Base-by-base conservation (phyloP, 1,284 basidiomycete genomes). In the Vanrija sp. region DNA sequence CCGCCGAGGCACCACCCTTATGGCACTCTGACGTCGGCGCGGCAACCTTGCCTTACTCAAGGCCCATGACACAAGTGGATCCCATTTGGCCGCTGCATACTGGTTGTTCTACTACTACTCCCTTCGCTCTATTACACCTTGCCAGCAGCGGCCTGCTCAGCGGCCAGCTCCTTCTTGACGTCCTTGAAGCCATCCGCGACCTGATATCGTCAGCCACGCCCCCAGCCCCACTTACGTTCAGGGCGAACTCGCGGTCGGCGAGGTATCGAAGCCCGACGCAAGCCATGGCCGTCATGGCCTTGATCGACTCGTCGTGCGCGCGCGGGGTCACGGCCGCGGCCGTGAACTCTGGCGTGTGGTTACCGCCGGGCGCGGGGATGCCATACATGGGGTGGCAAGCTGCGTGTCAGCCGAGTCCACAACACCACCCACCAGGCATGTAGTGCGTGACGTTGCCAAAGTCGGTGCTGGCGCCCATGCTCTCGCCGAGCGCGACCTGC, bases 401-500 rank as follows among this genome's bases (percentile, higher is more conserved):
- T 6, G 59, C 41, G 10, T 68, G 89, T 90, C 12, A 31, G 31
- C 31, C 31, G 12, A 9, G 12, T 14, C 27, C 31, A 7, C 12
- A 4, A 3, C 31, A 4, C 10, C 9, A 31, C 31, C 12, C 31
- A 31, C 31, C 31, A 31, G 31, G 31, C 31, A 31, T 31, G 12
- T 14, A 31, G 67, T 91, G 87, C 0, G 19, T 36, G 19, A 23
- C 19, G 45, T 53, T 51, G 19, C 56, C 52, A 45, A 57, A 57
- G 35, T 53, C 56, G 44, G 51, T 57, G 19, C 37, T 31, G 6
- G 36, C 51, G 14, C 49, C 45, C 23, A 48, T 53, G 27, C 12
- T 37, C 27, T 49, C 31, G 18, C 41, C 45, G 31, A 62, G 87
- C 88, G 64, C 88, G 89, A 1, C 85, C 88, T 70, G 89, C 82